A percentile compares a stretch with the other conserved stretches of the same genome.
These are phyloP conservation scores for Trichoderma atroviride DNA, from an alignment of 2,329 filamentous ascomycete genomes.

Conservation along the genomic window DNA sequence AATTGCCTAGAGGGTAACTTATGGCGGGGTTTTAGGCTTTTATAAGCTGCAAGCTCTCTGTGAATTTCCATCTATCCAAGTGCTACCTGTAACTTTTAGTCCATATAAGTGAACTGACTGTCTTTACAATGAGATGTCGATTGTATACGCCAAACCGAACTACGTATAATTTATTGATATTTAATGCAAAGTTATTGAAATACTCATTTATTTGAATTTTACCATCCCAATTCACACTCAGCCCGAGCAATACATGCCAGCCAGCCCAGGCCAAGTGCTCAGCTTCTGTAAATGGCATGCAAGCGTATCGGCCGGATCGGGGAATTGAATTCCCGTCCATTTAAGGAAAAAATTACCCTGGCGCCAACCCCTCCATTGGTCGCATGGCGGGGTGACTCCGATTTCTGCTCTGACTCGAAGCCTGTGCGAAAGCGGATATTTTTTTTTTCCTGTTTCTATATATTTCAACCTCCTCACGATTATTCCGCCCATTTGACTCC, in stretches of 20 bases:
- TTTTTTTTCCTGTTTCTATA: constrained; percentile 9
- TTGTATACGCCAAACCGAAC: background rate
- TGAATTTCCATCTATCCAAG: background rate
- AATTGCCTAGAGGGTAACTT: background rate
- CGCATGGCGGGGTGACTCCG: constrained; percentile 27
- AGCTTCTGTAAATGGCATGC: background rate
- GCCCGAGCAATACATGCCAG: background rate
- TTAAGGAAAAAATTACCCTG: constrained; percentile 5
- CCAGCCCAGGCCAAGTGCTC: background rate
- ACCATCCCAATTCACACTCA: background rate
- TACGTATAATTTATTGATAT: background rate
- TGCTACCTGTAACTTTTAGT: background rate
- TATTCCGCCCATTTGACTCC: background rate
- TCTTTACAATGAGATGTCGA: background rate
- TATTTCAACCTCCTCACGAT: background rate
- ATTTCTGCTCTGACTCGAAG: constrained; percentile 24
- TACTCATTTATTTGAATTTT: background rate
- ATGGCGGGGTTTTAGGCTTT: background rate
- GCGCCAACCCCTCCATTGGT: constrained; percentile 23
- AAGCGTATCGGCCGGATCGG: constrained; percentile 20
- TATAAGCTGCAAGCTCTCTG: background rate
- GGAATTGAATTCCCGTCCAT: constrained; percentile 18
- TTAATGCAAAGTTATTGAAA: no score
- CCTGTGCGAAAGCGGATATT: background rate
- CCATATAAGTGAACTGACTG: background rate